These are phyloP conservation scores for Diaporthe ampelina DNA, from an alignment of 2,329 filamentous ascomycete genomes.

Conservation along the genomic window DNA sequence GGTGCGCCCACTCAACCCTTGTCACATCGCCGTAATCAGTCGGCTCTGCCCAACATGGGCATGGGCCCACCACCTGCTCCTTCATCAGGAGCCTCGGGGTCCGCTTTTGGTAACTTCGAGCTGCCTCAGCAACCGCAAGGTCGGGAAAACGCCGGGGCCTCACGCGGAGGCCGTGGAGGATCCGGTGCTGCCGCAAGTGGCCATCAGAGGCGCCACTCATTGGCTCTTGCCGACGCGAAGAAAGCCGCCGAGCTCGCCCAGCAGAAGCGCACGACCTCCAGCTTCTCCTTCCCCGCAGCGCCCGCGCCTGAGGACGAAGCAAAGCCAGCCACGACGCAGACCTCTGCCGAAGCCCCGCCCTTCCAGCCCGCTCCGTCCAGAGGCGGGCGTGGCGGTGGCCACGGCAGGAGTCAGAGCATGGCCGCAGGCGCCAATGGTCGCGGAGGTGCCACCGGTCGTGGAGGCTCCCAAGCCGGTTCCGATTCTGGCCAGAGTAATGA, in stretches of 20 bases:
- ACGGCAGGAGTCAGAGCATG: slow-evolving; percentile 92
- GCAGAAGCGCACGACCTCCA: slow-evolving; percentile 93
- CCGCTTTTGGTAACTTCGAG: slow-evolving; percentile 84
- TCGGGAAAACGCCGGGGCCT: slow-evolving; percentile 75
- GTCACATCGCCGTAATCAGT: slow-evolving; percentile 97
- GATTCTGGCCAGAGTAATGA: slow-evolving; percentile 67
- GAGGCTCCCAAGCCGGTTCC: slow-evolving; percentile 69
- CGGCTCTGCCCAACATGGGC: slow-evolving; percentile 91
- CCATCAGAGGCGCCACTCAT: slow-evolving; percentile 93
- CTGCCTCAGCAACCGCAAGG: slow-evolving; percentile 68
- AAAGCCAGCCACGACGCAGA: slow-evolving; percentile 50
- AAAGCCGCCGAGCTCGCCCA: slow-evolving; percentile 97
- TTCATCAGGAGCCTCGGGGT: slow-evolving; percentile 88
- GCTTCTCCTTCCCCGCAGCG: slow-evolving; percentile 93
- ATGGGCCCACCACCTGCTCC: slow-evolving; percentile 92
- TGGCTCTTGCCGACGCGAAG: slow-evolving; percentile 95
- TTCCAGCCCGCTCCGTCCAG: slow-evolving; percentile 61
- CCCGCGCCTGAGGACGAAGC: slow-evolving; percentile 71
- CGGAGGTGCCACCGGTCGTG: slow-evolving; percentile 74
- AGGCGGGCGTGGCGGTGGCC: slow-evolving; percentile 69
- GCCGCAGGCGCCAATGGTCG: slow-evolving; percentile 76
- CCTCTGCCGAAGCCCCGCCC: slow-evolving; percentile 55
- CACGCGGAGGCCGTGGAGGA: slow-evolving; percentile 77
- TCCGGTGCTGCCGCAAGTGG: slow-evolving; percentile 75
- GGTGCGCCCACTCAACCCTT: slow-evolving; percentile 82